Base-by-base conservation (phyloP, 805 yeast species). In the Vanderwaltozyma yarrowii region DNA sequence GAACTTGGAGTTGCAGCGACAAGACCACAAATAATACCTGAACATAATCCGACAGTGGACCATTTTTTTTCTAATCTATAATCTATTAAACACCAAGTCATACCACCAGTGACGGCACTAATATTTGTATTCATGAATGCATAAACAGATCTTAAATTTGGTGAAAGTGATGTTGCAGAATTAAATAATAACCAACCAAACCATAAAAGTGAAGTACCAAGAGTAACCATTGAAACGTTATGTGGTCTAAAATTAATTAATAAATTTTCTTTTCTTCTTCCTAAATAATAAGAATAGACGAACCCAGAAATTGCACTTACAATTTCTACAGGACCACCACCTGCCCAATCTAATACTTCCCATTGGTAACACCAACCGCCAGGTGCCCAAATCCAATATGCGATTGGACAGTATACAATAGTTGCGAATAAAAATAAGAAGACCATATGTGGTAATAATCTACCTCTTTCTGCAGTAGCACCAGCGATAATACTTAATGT, bases 1-100 rank as follows among this genome's bases (percentile, higher is more conserved):
- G 94, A 80, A 17, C 94, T 74, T 14, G 98, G 97, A 0, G 98
- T 89, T 2, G 96, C 96, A 3, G 96, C 96, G 11, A 89, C 97
- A 17, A 89, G 72, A 3, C 97, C 98, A 11, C 95, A 86, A 56
- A 89, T 88, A 45, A 87, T 75, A 39, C 98, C 98, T 2, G 96
- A 88, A 62, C 97, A 89, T 29, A 86, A 69, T 13, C 95, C 97
- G 32, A 89, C 96, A 55, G 94, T 81, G 12, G 95, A 80, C 92
- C 95, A 88, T 57, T 88, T 89, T 36, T 74, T 74, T 50, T 86
- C 95, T 39, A 86, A 71, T 44, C 95, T 74, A 67, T 70, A 89
- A 71, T 92, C 98, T 39, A 89, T 68, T 26, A 86, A 51, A 59
- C 92, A 81, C 97, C 97, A 89, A 3, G 95, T 70, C 58, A 88